Evolutionary conservation across 345 rosid genomes (phyloP), one percentile per base, ranked within the genome.

Genomic region (Hibiscus tridactylites): DNA sequence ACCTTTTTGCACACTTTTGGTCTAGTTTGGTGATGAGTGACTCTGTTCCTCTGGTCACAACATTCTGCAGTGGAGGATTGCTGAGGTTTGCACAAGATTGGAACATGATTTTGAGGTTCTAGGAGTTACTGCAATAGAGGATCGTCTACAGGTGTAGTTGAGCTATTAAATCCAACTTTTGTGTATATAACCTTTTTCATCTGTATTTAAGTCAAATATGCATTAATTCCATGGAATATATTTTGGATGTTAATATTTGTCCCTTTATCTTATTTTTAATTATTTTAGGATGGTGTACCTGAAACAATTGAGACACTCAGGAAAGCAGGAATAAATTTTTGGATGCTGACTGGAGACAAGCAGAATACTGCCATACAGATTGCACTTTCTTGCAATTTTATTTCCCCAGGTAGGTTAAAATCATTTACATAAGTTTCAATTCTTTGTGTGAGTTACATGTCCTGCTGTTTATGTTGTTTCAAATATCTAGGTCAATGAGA

Each of bases 321-420:
- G 77, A 92, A 91, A 84, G 98, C 97, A 29, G 98, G 99, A 72
- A 92, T 92, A 73, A 88, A 92, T 81, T 95, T 95, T 84, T 95
- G 98, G 99, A 95, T 95, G 99, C 86, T 95, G 77, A 92, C 99
- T 1, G 99, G 99, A 65, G 98, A 95, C 81, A 90, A 90, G 88
- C 99, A 90, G 84, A 87, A 84, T 77, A 95, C 99, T 33, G 99
- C 99, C 68, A 87, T 95, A 71, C 99, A 95, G 86, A 95, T 95
- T 79, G 99, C 98, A 74, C 96, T 90, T 80, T 92, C 97, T 37
- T 95, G 98, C 88, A 92, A 90, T 82, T 92, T 95, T 76, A 85
- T 95, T 78, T 95, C 99, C 61, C 99, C 99, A 50, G 98, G 98
- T 92, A 75, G 39, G 74, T 75, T 72, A 73, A 73, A 61, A 6